Percentiles rank a stretch among this genome's conserved stretches.
Conservation (phyloP, 176 grass and related monocot species). For the Alloteropsis semialata region DNA sequence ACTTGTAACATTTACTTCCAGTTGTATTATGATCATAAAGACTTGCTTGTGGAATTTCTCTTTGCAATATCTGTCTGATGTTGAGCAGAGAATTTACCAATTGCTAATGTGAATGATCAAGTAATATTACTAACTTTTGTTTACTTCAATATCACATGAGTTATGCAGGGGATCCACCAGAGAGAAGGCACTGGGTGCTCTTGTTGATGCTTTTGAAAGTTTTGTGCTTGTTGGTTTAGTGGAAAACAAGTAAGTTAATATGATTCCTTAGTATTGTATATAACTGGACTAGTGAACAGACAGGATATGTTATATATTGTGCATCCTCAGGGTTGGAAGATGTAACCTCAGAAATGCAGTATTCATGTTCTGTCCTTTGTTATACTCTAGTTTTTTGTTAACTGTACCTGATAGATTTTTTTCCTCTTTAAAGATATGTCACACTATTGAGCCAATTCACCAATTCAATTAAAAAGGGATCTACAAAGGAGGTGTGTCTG, state of each 20-base stretch:
- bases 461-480: constrained; percentile 76
- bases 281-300: background rate
- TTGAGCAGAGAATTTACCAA: constrained; percentile 1
- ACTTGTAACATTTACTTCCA: background rate
- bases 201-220: constrained; percentile 62
- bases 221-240: constrained; percentile 51
- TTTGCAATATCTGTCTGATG: background rate
- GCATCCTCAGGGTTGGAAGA: background rate
- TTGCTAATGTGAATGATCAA: background rate
- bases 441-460: constrained; percentile 54
- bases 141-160: background rate
- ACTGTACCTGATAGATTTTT: background rate
- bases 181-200: constrained; percentile 44
- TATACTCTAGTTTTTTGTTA: background rate
- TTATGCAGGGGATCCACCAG: constrained; percentile 51
- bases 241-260: constrained; percentile 56
- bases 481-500: constrained; percentile 64
- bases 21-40: background rate
- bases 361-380: background rate
- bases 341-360: background rate
- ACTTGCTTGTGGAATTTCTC: background rate
- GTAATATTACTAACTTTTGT: background rate
- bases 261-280: background rate
- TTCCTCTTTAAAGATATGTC: constrained; percentile 35
- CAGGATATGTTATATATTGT: background rate